Evolutionary conservation across 2,329 filamentous ascomycete genomes (phyloP), one percentile per base, ranked within the genome.

Genomic region (Colletotrichum sp.): DNA sequence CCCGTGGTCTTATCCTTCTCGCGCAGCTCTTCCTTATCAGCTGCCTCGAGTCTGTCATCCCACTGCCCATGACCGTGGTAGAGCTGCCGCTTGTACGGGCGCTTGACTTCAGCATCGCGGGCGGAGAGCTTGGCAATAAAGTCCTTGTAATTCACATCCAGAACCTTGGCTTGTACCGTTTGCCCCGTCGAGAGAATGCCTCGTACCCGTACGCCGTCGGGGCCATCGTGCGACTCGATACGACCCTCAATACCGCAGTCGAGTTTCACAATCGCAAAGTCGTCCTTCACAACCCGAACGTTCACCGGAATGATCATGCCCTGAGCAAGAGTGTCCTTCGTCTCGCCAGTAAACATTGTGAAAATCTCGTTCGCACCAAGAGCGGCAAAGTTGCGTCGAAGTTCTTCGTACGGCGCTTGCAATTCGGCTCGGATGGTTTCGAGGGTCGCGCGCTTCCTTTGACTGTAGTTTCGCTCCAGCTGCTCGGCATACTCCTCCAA

Each of bases 401-500:
- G 89, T 84, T 99, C 97, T 86, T 99, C 97, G 83, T 98, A 99
- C 1, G 97, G 96, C 24, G 94, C 93, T 81, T 97, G 95, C 67
- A 99, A 88, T 85, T 99, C 97, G 18, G 95, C 96, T 78, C 97
- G 95, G 82, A 99, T 99, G 0, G 96, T 98, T 85, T 99, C 97
- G 15, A 99, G 90, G 1, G 97, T 99, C 2, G 96, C 96, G 74
- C 97, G 95, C 88, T 99, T 99, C 79, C 95, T 93, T 84, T 98
- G 96, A 80, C 95, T 96, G 83, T 98, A 96, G 80, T 98, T 98
- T 79, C 92, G 93, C 87, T 98, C 95, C 78, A 99, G 89, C 87
- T 99, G 96, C 81, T 98, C 95, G 1, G 97, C 97, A 81, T 99
- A 99, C 84, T 99, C 96, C 84, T 99, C 97, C 6, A 99, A 89